A percentile compares a stretch with the other conserved stretches of the same genome.
phyloP scores from a whole-genome alignment of 805 yeast species.

The Yamadazyma tumulicola region DNA sequence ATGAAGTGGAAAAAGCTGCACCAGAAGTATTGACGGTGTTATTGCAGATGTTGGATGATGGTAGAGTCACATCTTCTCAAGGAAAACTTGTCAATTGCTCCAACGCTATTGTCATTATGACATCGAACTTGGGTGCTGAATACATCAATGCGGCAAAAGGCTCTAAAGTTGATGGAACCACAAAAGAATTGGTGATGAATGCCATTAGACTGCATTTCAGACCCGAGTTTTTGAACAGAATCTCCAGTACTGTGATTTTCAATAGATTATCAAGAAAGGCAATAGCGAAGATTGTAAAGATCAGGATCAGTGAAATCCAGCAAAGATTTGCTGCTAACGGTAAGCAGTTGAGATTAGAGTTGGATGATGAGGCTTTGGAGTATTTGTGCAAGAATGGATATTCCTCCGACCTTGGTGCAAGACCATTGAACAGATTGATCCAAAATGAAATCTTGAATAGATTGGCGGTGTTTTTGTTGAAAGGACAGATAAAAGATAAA shows the following conservation, averaged over 20 bases:
- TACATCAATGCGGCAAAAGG: conserved; percentile 67
- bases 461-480: conserved; percentile 83
- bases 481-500: conserved; percentile 84
- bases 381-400: conserved; percentile 85
- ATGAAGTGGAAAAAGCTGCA: conserved; percentile 98
- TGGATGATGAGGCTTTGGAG: conserved; percentile 74
- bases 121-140: conserved; percentile 95
- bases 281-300: conserved; percentile 84
- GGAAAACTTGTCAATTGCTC: conserved; percentile 94
- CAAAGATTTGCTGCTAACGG: conserved; percentile 81
- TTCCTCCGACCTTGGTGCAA: conserved; percentile 91
- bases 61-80: conserved; percentile 89
- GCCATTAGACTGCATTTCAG: conserved; percentile 87
- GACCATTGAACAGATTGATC: conserved; percentile 91
- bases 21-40: conserved; percentile 94
- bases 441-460: conserved; percentile 84
- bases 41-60: conserved; percentile 92
- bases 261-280: conserved; percentile 90
- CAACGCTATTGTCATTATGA: conserved; percentile 90
- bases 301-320: conserved; percentile 82
- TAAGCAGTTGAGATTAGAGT: conserved; percentile 66
- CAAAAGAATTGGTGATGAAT: conserved; percentile 76
- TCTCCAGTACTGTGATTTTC: conserved; percentile 88
- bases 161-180: conserved; percentile 60
- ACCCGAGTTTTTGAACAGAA: conserved; percentile 96